Evolutionary conservation across 1,284 basidiomycete species (phyloP), one percentile per base, ranked within the genome.

Genomic region (Ustilago shanxiensis): DNA sequence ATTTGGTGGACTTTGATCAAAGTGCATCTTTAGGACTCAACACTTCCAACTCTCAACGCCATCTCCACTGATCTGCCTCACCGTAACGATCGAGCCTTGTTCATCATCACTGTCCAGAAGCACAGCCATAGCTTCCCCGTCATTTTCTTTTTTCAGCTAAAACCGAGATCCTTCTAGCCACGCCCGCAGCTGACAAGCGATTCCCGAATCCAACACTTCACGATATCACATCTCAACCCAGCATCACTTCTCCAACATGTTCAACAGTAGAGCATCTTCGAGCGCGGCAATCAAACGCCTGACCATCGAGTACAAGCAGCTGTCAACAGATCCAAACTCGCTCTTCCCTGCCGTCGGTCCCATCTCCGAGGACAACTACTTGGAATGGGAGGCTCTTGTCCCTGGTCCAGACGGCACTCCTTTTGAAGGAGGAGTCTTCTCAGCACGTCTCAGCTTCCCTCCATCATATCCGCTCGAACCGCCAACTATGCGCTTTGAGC

Each of bases 361-460:
- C 50, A 90, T 98, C 82, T 92, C 92, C 52, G 96, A 99, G 87
- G 91, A 93, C 77, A 95, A 99, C 88, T 95, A 99, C 89, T 94
- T 99, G 86, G 93, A 92, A 75, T 99, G 97, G 97, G 97, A 98
- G 87, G 95, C 95, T 18, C 89, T 99, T 79, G 95, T 99, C 69
- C 92, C 91, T 81, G 97, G 97, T 1, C 97, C 96, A 14, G 95
- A 96, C 84, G 97, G 95, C 77, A 99, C 97, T 49, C 97, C 97
- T 1, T 99, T 97, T 86, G 97, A 99, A 89, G 97, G 95, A 57
- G 97, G 97, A 62, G 91, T 99, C 29, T 99, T 99, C 82, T 91
- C 92, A 54, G 97, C 97, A 35, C 93, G 92, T 84, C 89, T 99
- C 77, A 93, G 52, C 90, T 65, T 99, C 98, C 87, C 84, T 1